Base-by-base conservation (phyloP, 169 alveolate species). In the Cryptosporidium ryanae region DNA sequence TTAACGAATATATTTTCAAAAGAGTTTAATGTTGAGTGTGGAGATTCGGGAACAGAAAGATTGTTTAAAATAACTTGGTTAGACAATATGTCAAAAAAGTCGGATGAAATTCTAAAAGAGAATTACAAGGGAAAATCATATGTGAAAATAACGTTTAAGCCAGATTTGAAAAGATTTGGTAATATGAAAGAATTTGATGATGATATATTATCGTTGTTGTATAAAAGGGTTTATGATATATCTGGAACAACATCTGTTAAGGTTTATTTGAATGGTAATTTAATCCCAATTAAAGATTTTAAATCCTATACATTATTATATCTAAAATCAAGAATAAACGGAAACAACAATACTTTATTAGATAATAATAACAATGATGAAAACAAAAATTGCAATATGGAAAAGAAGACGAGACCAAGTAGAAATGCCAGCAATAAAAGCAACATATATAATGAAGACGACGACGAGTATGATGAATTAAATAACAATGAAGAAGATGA, bases 201-300 rank as follows among this genome's bases (percentile, higher is more conserved):
- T 48, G 99, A 97, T 89, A 96, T 96, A 48, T 90, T 94, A 27
- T 76, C 97, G 34, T 90, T 98, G 82, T 84, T 98, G 89, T 91
- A 92, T 66, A 98, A 98, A 92, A 94, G 99, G 67, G 99, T 97
- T 34, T 98, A 97, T 90, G 99, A 98, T 90, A 91, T 98, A 89
- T 99, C 99, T 27, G 99, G 99, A 15, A 94, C 98, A 2, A 94
- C 98, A 32, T 98, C 96, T 18, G 97, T 97, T 18, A 93, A 83
- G 89, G 99, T 98, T 0, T 95, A 91, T 89, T 93, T 97, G 82
- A 98, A 98, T 90, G 98, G 97, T 48, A 93, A 94, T 65, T 87
- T 94, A 61, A 84, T 97, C 31, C 94, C 95, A 31, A 92, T 98
- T n/a, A 96, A 95, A 64, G 94, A 93, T 71, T 98, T 98, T 90